These are phyloP conservation scores for Halenospora varia DNA, from an alignment of 495 filamentous ascomycete species.

Conservation along the genomic window DNA sequence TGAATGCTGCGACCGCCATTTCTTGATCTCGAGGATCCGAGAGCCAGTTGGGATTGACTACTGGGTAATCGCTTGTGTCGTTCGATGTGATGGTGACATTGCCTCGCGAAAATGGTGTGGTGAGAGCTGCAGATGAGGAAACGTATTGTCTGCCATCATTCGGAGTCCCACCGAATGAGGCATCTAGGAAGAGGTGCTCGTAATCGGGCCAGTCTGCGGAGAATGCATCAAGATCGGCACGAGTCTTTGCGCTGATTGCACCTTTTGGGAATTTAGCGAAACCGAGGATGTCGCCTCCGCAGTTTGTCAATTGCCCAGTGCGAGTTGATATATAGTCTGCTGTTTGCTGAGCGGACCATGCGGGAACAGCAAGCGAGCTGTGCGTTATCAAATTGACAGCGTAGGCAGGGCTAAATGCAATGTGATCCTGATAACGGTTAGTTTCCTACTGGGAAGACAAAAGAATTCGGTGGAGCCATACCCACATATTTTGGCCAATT, in stretches of 20 bases:
- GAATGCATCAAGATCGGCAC: conserved; percentile 28
- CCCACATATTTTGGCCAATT: too few species aligned
- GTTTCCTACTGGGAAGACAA: too few species aligned
- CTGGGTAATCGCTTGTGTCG: conserved; percentile 38
- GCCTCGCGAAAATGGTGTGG: conserved; percentile 49
- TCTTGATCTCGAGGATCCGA: conserved; percentile 41
- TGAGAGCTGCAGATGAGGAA: conserved; percentile 34
- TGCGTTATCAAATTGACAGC: too few species aligned
- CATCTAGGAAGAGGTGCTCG: conserved; percentile 39
- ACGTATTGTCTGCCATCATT: conserved; percentile 30
- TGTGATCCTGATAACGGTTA: too few species aligned
- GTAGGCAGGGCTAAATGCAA: too few species aligned
- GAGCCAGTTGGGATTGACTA: conserved; percentile 54
- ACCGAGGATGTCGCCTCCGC: too few species aligned
- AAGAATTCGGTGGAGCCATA: too few species aligned
- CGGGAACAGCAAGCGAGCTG: too few species aligned
- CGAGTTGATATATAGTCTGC: too few species aligned
- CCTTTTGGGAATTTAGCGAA: neutral
- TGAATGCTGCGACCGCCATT: conserved; percentile 3
- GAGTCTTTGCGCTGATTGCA: too few species aligned
- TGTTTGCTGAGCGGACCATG: too few species aligned
- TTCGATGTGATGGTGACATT: conserved; percentile 46
- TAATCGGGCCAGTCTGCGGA: conserved; percentile 56
- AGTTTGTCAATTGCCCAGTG: too few species aligned
- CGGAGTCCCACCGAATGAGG: conserved; percentile 16